Conservation (phyloP, 1,284 basidiomycete species). For the Boletellus sp. region DNA sequence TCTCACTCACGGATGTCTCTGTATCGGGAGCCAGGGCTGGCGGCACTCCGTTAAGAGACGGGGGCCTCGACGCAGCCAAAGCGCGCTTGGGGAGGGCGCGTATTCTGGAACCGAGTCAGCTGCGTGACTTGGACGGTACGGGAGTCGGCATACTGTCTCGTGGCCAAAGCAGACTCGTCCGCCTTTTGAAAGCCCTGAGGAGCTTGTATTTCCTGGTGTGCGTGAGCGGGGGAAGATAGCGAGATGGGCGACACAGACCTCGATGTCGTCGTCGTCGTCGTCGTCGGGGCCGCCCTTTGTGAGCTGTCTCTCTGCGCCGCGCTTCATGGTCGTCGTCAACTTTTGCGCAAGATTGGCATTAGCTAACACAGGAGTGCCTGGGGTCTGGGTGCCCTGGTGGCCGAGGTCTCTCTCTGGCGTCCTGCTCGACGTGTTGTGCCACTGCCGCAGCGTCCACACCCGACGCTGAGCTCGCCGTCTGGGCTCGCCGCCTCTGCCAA, state of each 20-base stretch:
- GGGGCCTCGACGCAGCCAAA: slow-evolving; percentile 18
- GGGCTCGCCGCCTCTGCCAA: slow-evolving; percentile 13
- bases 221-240: slow-evolving; percentile 4
- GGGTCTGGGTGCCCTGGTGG: slow-evolving; percentile 14
- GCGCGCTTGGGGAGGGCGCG: slow-evolving; percentile 54
- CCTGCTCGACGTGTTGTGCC: slow-evolving; percentile 3
- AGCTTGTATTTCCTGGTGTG: slow-evolving; percentile 39
- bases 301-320: slow-evolving; percentile 71
- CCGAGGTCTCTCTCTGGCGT: slow-evolving; percentile 17
- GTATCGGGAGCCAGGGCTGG: slow-evolving; percentile 10
- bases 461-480: slow-evolving; percentile 6
- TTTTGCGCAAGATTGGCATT: slow-evolving; percentile 5
- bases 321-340: slow-evolving; percentile 51
- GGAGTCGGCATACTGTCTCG: slow-evolving; percentile 45
- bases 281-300: slow-evolving; percentile 53
- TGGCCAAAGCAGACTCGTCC: slow-evolving; percentile 48
- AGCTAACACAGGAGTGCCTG: slow-evolving; percentile 18
- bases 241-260: slow-evolving; percentile 22
- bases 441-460: neutral
- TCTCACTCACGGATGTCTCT: slow-evolving; percentile 26
- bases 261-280: slow-evolving; percentile 31
- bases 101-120: slow-evolving; percentile 42
- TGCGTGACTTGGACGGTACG: neutral
- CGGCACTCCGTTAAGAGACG: slow-evolving; percentile 26
- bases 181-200: slow-evolving; percentile 53